phyloP scores from a whole-genome alignment of 768 basidiomycete genomes.

The Solioccasus polychromus region DNA sequence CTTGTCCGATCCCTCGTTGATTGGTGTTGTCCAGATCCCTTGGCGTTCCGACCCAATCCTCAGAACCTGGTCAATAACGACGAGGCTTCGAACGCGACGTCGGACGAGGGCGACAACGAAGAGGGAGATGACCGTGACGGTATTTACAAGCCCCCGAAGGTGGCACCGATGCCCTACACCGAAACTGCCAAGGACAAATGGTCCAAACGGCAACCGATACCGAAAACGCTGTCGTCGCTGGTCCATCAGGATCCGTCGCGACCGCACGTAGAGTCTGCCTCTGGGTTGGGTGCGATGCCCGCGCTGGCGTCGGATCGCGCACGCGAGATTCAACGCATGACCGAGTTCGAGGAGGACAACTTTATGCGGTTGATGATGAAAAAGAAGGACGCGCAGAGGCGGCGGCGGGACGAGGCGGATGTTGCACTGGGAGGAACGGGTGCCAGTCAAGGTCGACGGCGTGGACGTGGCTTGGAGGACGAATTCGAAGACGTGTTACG shows the following conservation, averaged over 20 bases:
- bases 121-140: slow-evolving; percentile 36
- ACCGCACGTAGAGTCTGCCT: slow-evolving; percentile 68
- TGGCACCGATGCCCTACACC: slow-evolving; percentile 86
- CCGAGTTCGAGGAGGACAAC: slow-evolving; percentile 92
- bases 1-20: not conserved
- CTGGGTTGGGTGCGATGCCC: slow-evolving; percentile 66
- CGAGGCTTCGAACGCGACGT: slow-evolving; percentile 29
- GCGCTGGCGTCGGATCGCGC: slow-evolving; percentile 61
- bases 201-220: slow-evolving; percentile 51
- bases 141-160: slow-evolving; percentile 80
- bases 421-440: slow-evolving; percentile 78
- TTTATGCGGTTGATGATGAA: slow-evolving; percentile 88
- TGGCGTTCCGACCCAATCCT: slow-evolving; percentile 91
- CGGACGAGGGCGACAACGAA: slow-evolving; percentile 27
- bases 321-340: slow-evolving; percentile 73
- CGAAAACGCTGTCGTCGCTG: slow-evolving; percentile 59
- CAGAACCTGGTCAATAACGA: slow-evolving; percentile 56
- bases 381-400: slow-evolving; percentile 75
- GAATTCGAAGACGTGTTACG: slow-evolving; percentile 81
- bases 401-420: slow-evolving; percentile 80
- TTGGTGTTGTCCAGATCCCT: too few relatives aligned
- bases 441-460: slow-evolving; percentile 50
- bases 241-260: slow-evolving; percentile 51
- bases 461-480: slow-evolving; percentile 73
- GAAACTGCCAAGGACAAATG: slow-evolving; percentile 50